These are phyloP conservation scores for Mucor velutinosus DNA, from an alignment of 371 early-diverging fungal species.

Conservation along the genomic window DNA sequence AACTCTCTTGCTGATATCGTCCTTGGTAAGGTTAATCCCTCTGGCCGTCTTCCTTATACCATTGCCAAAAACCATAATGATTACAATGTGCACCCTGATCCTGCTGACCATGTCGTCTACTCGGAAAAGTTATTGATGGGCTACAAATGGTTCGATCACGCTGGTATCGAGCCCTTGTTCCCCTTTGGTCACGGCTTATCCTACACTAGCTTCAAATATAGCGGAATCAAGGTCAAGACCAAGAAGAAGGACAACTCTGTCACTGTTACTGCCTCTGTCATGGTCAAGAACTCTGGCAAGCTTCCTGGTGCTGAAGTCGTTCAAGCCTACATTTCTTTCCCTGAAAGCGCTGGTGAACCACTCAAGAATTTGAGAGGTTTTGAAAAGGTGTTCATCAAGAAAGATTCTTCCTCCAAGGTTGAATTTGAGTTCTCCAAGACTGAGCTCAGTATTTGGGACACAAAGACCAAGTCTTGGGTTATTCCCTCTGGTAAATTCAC, in stretches of 20 bases:
- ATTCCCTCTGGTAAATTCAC: conserved; percentile 49
- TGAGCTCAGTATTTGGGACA: conserved; percentile 54
- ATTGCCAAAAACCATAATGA: conserved; percentile 44
- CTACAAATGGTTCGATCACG: conserved; percentile 55
- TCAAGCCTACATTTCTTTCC: conserved; percentile 60
- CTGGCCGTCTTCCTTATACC: conserved; percentile 64
- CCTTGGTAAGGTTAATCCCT: conserved; percentile 63
- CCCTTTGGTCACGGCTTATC: conserved; percentile 68
- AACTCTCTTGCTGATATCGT: conserved; percentile 63
- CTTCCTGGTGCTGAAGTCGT: conserved; percentile 59
- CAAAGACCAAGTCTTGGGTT: conserved; percentile 33
- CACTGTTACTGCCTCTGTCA: conserved; percentile 34
- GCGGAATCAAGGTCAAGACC: conserved; percentile 23
- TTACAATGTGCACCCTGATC: conserved; percentile 29
- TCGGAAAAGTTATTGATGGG: conserved; percentile 57
- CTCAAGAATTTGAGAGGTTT: conserved; percentile 60
- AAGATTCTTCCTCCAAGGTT: conserved; percentile 24
- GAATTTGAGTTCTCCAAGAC: conserved; percentile 34
- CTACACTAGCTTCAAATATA: conserved; percentile 60
- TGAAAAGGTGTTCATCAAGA: conserved; percentile 46
- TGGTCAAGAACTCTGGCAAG: conserved; percentile 51
- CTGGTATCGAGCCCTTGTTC: conserved; percentile 51
- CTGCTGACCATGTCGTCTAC: conserved; percentile 32
- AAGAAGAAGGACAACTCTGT: neutral
- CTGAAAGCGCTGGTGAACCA: conserved; percentile 48